Evolutionary conservation across 1,284 basidiomycete species (phyloP), one percentile per base, ranked within the genome.

Genomic region (Kalmanozyma brasiliensis): DNA sequence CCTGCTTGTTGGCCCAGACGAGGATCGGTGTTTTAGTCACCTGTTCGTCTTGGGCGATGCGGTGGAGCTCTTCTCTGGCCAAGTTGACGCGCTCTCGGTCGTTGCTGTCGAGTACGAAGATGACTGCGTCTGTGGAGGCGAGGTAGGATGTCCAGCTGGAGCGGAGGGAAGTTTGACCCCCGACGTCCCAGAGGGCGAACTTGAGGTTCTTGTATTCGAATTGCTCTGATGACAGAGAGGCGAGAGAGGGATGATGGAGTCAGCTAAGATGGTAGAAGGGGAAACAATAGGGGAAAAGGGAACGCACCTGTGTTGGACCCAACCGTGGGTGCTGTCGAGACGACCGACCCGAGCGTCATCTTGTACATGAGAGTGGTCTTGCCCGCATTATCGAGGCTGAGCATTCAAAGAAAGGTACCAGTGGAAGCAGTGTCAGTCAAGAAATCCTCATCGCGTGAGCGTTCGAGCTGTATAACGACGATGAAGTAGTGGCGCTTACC

Each of bases 1-100:
- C 85, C 65, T 86, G 85, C 73, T 86, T 86, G 76, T 86, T 86
- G 5, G 85, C 85, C 42, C 85, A 82, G 6, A 86, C 83, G 23
- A 86, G 76, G 29, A 86, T 79, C 13, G 85, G 82, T 0, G 84
- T 80, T 8, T 79, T 80, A 33, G 77, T 55, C 7, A 84, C 76
- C 56, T 83, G 80, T 82, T 83, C 82, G 30, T 83, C 76, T 8
- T 69, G 72, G 1, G 74, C 80, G 43, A 83, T 79, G 19, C 75
- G 83, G 52, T 84, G 82, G 49, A 86, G 77, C 57, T 86, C 85
- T 7, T 83, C 78, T 38, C 83, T 82, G 1, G 84, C 85, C 13
- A 85, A 66, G 1, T 66, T 51, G 52, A 85, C 75, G n/a, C 85
- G 71, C 33, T 82, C 82, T 14, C 82, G 68, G 76, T 86, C 85